Evolutionary conservation across 2,329 filamentous ascomycete species (phyloP).

Genomic region (Colletotrichum spaethianum): DNA sequence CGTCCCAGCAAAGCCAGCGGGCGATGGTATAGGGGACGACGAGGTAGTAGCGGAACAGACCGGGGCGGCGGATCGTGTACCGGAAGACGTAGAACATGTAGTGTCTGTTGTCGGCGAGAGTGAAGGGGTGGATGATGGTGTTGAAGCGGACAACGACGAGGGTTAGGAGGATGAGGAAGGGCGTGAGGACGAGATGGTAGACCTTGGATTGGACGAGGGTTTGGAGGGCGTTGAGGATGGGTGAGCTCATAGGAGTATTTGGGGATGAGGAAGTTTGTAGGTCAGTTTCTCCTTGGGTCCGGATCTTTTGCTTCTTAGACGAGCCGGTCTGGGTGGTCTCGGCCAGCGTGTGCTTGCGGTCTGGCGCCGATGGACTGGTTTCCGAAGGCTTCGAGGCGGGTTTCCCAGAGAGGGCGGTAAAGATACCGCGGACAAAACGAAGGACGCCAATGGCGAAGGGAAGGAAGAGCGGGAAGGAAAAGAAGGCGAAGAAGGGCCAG

Average conservation of each 20-base stretch:
- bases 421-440: slow-evolving; percentile 3
- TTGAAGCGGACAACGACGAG: slow-evolving; percentile 78
- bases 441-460: slow-evolving; percentile 60
- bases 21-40: slow-evolving; percentile 79
- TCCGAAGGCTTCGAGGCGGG: background rate
- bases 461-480: slow-evolving; percentile 84
- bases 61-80: slow-evolving; percentile 79
- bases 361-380: background rate
- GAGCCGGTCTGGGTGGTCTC: background rate
- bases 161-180: slow-evolving; percentile 53
- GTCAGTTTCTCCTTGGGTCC: background rate
- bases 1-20: slow-evolving; percentile 77
- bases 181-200: slow-evolving; percentile 47
- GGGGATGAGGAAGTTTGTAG: background rate
- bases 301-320: background rate
- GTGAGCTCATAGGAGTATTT: background rate
- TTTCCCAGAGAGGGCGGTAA: background rate
- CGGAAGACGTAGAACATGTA: slow-evolving; percentile 98
- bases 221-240: slow-evolving; percentile 25
- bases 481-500: slow-evolving; percentile 91
- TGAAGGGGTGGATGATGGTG: slow-evolving; percentile 96
- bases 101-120: slow-evolving; percentile 94
- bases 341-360: background rate
- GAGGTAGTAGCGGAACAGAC: slow-evolving; percentile 75
- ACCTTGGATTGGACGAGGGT: slow-evolving; percentile 46